Conservation (phyloP, 2,329 filamentous ascomycete species). For the Diplodia mutila region DNA sequence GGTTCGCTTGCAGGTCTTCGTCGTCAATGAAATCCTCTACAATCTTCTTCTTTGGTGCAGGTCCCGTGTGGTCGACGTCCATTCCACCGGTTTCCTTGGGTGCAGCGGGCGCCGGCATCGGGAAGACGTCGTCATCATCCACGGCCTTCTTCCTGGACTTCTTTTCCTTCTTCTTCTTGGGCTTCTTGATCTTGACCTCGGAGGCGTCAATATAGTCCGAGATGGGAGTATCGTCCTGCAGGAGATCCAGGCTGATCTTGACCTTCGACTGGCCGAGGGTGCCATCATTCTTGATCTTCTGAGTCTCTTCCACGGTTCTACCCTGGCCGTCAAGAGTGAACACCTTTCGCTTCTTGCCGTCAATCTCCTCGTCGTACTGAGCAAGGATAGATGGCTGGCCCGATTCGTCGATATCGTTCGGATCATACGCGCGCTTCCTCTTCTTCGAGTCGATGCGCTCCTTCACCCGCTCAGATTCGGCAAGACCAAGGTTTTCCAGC, state of each 20-base stretch:
- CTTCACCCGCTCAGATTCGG: constrained; percentile 71
- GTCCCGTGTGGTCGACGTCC: constrained; percentile 68
- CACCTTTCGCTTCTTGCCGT: constrained; percentile 82
- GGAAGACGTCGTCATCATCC: constrained; percentile 60
- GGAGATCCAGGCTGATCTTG: constrained; percentile 75
- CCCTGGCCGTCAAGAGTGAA: constrained; percentile 86
- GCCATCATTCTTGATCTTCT: constrained; percentile 58
- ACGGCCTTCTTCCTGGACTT: constrained; percentile 72
- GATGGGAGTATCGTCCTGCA: constrained; percentile 61
- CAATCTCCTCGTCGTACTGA: constrained; percentile 95
- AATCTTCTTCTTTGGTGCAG: constrained; percentile 55
- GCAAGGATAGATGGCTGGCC: constrained; percentile 72
- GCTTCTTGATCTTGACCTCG: constrained; percentile 90
- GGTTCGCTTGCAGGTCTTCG: constrained; percentile 84
- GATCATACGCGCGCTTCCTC: constrained; percentile 86
- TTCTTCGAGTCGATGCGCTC: constrained; percentile 87
- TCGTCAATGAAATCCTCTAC: constrained; percentile 81
- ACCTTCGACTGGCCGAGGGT: constrained; percentile 64
- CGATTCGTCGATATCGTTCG: constrained; percentile 70
- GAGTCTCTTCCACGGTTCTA: constrained; percentile 64
- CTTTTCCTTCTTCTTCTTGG: constrained; percentile 81
- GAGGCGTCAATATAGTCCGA: constrained; percentile 90
- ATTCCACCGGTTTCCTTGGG: constrained; percentile 58
- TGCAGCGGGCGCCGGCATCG: constrained; percentile 33
- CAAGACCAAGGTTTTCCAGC: constrained; percentile 75